Percentiles rank a stretch among this genome's conserved stretches.
These are phyloP conservation scores for Picea glauca DNA, from an alignment of 75 land plant genomes.

Conservation along the genomic window DNA sequence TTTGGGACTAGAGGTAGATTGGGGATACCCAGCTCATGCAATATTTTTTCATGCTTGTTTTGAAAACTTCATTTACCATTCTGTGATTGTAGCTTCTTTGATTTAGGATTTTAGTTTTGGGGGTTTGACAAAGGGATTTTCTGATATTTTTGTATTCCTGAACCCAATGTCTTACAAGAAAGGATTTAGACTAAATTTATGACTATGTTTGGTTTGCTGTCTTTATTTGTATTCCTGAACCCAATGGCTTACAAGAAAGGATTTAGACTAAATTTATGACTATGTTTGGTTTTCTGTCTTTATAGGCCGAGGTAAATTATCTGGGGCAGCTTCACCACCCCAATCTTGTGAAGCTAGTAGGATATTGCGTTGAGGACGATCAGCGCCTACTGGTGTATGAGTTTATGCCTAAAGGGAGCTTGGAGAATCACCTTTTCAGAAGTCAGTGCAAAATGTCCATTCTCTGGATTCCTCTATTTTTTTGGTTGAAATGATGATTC, in stretches of 20 bases:
- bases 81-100: neutral
- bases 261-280: neutral
- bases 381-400: conserved; percentile 28
- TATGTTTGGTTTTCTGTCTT: neutral
- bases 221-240: neutral
- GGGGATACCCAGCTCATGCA: neutral
- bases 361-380: conserved; percentile 22
- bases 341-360: conserved; percentile 23
- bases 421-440: conserved; percentile 22
- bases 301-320: conserved; percentile 12
- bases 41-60: neutral
- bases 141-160: neutral
- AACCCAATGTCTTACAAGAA: neutral
- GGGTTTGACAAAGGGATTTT: neutral
- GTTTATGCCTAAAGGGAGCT: conserved; percentile 25
- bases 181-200: neutral
- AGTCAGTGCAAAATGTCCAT: neutral
- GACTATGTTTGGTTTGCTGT: neutral
- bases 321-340: conserved; percentile 17
- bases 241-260: neutral
- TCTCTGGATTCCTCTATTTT: neutral
- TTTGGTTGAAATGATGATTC: neutral
- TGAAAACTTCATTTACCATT: neutral
- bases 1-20: neutral
- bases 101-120: neutral